Evolutionary conservation across 306 rosid genomes (phyloP), one percentile per base, ranked within the genome.

Genomic region (Astragalus glycyphyllos): DNA sequence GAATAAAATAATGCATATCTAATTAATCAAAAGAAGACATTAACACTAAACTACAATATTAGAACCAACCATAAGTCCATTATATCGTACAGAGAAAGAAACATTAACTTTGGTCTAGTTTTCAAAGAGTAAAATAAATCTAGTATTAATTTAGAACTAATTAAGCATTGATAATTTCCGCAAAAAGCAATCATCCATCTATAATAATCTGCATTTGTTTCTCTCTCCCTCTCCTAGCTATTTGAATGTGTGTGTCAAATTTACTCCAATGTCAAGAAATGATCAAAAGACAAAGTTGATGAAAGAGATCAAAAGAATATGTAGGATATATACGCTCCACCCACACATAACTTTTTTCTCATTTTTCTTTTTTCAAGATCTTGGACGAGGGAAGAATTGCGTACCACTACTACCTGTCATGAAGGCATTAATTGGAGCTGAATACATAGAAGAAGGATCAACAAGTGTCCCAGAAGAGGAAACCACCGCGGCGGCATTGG

Each of bases 341-440:
- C 35, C 61, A 58, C 68, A 65, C 14, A 61, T 38, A 49, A 16
- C 31, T 49, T 17, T 49, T 61, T 40, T 15, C 49, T n/a, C n/a
- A n/a, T n/a, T n/a, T 61, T 61, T 8, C 15, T 5, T 16, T 16
- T 17, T 57, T 85, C 81, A 94, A 79, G 99, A 91, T 84, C 97
- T 89, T 59, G 97, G 87, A 46, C 86, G 97, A 77, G 84, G 90
- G 92, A 91, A 94, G 95, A 91, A 91, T 82, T 91, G 99, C 95
- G 99, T 91, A 87, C 96, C 98, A 45, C 96, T 88, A 45, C 96
- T 88, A 72, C 89, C 91, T 40, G 87, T 69, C 83, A 94, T 87
- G 88, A 71, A 91, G 47, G 97, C 58, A 58, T 83, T 89, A 11
- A 84, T 65, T 9, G 95, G 85, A 68, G 88, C 77, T 11, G 86